Evolutionary conservation across 495 filamentous ascomycete genomes (phyloP).

Genomic region (Xylaria curta): DNA sequence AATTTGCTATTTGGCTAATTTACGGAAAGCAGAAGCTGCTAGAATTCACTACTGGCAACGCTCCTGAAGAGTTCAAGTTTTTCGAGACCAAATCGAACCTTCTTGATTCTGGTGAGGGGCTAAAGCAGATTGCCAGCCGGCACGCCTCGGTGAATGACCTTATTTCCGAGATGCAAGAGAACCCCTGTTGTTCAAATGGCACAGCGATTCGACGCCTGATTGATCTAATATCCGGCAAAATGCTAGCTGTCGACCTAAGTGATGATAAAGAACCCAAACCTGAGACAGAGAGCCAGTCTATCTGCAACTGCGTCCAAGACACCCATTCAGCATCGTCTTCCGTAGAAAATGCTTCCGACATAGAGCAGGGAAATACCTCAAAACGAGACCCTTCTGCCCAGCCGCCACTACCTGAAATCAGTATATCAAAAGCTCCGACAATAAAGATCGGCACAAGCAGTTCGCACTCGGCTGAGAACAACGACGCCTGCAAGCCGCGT

Average conservation of each 20-base stretch:
- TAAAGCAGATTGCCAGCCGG: not conserved
- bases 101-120: not conserved
- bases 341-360: not conserved
- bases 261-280: not conserved
- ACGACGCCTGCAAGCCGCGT: not conserved
- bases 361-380: not conserved
- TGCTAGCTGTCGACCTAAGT: not conserved
- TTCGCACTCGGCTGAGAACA: not conserved
- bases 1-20: not conserved
- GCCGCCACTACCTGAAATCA: not conserved
- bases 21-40: not conserved
- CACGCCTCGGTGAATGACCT: not conserved
- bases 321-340: not conserved
- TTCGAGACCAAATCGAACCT: not conserved
- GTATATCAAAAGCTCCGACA: not conserved
- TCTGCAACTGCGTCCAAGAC: slow-evolving; percentile 1
- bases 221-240: not conserved
- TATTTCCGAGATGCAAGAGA: not conserved
- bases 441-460: not conserved
- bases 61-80: not conserved
- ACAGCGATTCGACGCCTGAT: not conserved
- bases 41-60: not conserved
- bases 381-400: not conserved
- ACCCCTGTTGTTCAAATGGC: not conserved
- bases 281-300: not conserved